Evolutionary conservation across 805 yeast genomes (phyloP).

Genomic region (Metschnikowia cubensis): DNA sequence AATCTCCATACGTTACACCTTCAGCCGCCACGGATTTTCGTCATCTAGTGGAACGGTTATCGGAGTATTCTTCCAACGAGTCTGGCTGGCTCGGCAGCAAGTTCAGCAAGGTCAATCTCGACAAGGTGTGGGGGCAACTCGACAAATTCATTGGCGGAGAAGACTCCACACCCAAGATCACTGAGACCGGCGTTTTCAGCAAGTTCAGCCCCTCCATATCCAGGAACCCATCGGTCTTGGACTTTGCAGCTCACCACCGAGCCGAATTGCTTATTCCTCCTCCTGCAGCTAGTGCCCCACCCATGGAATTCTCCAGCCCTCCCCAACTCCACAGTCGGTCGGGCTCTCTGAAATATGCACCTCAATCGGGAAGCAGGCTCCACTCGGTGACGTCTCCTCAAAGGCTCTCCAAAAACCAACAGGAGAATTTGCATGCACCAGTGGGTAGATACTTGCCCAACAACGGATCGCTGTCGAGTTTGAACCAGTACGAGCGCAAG

Average conservation of each 20-base stretch:
- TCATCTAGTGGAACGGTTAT: conserved; percentile 42
- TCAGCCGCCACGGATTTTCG: conserved; percentile 29
- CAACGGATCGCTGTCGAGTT: conserved; percentile 10
- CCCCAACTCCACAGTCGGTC: conserved; percentile 6
- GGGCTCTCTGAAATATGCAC: conserved; percentile 10
- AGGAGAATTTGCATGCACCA: neutral
- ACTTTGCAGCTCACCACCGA: conserved; percentile 19
- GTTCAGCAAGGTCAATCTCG: conserved; percentile 59
- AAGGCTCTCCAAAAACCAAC: conserved; percentile 1
- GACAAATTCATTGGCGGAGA: conserved; percentile 93
- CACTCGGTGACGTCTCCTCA: conserved; percentile 3
- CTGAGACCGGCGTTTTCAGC: conserved; percentile 58
- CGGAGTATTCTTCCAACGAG: conserved; percentile 39
- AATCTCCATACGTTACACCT: conserved; percentile 27
- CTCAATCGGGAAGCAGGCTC: neutral
- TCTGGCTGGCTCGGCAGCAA: conserved; percentile 70
- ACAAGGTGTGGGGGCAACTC: conserved; percentile 83
- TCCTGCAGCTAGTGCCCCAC: conserved; percentile 6
- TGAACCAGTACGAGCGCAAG: conserved; percentile 7
- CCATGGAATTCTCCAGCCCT: conserved; percentile 12
- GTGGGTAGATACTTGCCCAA: conserved; percentile 7
- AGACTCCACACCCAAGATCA: conserved; percentile 32
- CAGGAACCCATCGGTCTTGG: conserved; percentile 44
- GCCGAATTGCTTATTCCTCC: conserved; percentile 6
- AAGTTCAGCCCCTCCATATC: conserved; percentile 70